Evolutionary conservation across 1,139 yeast genomes (phyloP).

Genomic region (Blastobotrys ciferrii): DNA sequence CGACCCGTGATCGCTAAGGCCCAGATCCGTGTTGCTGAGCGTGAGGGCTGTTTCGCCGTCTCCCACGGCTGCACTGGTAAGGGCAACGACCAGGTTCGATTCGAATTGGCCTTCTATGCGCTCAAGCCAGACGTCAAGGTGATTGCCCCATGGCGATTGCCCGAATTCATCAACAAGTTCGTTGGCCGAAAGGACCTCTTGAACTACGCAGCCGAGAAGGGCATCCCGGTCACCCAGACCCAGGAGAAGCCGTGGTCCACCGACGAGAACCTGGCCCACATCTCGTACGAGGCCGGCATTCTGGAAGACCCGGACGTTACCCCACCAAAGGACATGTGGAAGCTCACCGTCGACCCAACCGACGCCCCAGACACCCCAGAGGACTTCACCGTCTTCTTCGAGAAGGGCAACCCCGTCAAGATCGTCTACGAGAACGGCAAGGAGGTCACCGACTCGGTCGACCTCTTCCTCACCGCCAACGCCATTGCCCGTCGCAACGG

Average conservation of each 20-base stretch:
- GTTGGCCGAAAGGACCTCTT: conserved; percentile 92
- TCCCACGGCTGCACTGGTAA: conserved; percentile 99
- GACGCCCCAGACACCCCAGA: conserved; percentile 96
- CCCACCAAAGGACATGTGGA: conserved; percentile 99
- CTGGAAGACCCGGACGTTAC: conserved; percentile 97
- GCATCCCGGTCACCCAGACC: conserved; percentile 93
- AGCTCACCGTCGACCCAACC: conserved; percentile 89
- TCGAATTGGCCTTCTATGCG: conserved; percentile 94
- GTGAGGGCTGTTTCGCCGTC: conserved; percentile 97
- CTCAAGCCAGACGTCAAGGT: conserved; percentile 95
- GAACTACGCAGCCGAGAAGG: conserved; percentile 88
- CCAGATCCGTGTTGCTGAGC: conserved; percentile 93
- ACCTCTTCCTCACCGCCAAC: conserved; percentile 87
- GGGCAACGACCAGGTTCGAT: conserved; percentile 98
- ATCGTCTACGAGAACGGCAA: conserved; percentile 62
- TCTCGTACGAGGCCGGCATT: conserved; percentile 98
- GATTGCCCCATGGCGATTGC: conserved; percentile 99
- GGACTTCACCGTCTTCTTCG: conserved; percentile 76
- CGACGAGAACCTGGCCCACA: conserved; percentile 98
- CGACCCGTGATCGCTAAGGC: conserved; percentile 99
- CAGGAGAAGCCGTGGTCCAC: conserved; percentile 99
- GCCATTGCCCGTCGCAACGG: conserved; percentile 98
- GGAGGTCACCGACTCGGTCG: conserved; percentile 77
- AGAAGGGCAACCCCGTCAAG: conserved; percentile 84
- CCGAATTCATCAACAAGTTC: conserved; percentile 88